Conservation (phyloP, 148 eudicot genomes). For the Diospyros kaki region DNA sequence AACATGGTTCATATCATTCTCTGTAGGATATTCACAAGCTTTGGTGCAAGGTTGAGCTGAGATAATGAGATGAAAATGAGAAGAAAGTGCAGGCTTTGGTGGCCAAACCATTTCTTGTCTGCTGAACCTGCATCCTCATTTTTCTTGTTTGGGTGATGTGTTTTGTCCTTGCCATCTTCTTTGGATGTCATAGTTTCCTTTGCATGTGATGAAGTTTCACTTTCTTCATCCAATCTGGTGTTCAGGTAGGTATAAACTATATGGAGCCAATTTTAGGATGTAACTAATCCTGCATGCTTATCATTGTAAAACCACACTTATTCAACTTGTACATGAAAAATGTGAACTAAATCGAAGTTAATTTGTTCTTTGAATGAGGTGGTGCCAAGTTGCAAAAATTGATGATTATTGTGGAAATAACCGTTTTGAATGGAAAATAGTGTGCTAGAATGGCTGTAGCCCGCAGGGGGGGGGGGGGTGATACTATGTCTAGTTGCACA, state of each 20-base stretch:
- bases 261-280: not conserved
- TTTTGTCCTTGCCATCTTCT: conserved; percentile 46
- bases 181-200: conserved; percentile 83
- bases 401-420: too few species aligned
- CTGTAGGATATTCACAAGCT: too few species aligned
- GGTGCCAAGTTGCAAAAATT: too few species aligned
- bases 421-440: too few species aligned
- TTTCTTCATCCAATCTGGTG: conserved; percentile 29
- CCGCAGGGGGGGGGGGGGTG: too few species aligned
- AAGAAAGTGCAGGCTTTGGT: conserved; percentile 81
- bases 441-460: too few species aligned
- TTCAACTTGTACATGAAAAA: not conserved
- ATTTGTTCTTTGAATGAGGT: too few species aligned
- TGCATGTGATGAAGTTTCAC: conserved; percentile 35
- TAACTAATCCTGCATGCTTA: not conserved
- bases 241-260: conserved; percentile 34
- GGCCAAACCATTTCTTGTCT: conserved; percentile 55
- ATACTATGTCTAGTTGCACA: too few species aligned
- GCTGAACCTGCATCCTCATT: conserved; percentile 22
- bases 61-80: conserved; percentile 30
- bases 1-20: too few species aligned
- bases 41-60: not conserved
- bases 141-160: conserved; percentile 78
- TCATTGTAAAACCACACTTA: too few species aligned
- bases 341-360: not conserved